Percentiles rank a stretch among this genome's conserved stretches.
These are phyloP conservation scores for Aspergillus sp. DNA, from an alignment of 2,329 filamentous ascomycete species.

Conservation along the genomic window DNA sequence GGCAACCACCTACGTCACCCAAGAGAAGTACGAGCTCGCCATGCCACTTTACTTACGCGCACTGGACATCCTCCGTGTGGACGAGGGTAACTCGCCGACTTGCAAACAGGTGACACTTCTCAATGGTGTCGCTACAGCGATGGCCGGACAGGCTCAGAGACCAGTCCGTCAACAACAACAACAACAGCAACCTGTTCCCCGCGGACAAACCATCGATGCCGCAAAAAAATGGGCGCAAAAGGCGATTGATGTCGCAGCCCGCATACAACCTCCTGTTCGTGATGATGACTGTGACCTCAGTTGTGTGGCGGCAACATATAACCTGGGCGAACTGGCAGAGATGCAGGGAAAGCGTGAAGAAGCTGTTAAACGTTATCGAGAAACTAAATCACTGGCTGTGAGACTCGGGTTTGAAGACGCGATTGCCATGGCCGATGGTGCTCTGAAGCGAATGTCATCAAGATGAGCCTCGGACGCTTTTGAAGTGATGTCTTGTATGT, in stretches of 20 bases:
- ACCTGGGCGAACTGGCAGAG: slow-evolving; percentile 75
- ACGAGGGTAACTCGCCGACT: slow-evolving; percentile 38
- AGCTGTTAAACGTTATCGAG: slow-evolving; percentile 61
- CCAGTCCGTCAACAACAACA: slow-evolving; percentile 24
- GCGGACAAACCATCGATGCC: slow-evolving; percentile 58
- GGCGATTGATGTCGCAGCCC: slow-evolving; percentile 59
- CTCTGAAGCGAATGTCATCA: background rate
- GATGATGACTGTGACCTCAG: slow-evolving; percentile 76
- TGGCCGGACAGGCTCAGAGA: slow-evolving; percentile 26
- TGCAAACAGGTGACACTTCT: slow-evolving; percentile 72
- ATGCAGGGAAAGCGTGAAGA: slow-evolving; percentile 60
- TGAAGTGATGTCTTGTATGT: background rate
- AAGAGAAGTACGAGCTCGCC: slow-evolving; percentile 70
- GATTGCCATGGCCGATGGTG: slow-evolving; percentile 32
- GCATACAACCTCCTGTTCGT: slow-evolving; percentile 59
- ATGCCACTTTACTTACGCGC: slow-evolving; percentile 83
- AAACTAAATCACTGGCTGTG: slow-evolving; percentile 48
- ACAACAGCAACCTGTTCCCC: slow-evolving; percentile 41
- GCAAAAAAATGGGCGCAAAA: slow-evolving; percentile 74
- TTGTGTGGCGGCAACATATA: slow-evolving; percentile 77
- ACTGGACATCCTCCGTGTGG: slow-evolving; percentile 56
- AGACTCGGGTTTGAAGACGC: slow-evolving; percentile 38
- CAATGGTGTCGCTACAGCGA: slow-evolving; percentile 53
- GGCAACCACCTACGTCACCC: slow-evolving; percentile 67
- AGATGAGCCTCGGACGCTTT: too few relatives aligned